Evolutionary conservation across 306 rosid genomes (phyloP), one percentile per base, ranked within the genome.

Genomic region (Vicia sativa): DNA sequence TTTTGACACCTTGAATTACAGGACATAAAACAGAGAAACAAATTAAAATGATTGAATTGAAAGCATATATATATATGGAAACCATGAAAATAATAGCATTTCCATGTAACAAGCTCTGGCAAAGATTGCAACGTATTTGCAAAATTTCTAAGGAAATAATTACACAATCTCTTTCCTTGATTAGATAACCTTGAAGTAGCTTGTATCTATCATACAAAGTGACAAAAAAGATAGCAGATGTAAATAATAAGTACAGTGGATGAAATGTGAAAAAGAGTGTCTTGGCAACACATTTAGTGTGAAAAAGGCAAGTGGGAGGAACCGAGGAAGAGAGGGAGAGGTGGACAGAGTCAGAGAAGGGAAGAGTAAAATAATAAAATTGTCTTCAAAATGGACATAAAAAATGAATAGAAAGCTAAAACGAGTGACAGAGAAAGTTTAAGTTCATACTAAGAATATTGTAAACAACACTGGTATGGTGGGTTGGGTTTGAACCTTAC

Each of bases 1-100:
- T 68, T 28, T 86, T 53, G 93, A 80, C 70, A 92, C 98, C 98
- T 92, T 67, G 50, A 50, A 78, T 38, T 60, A 25, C 16, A 79
- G 41, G 11, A 64, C 65, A 75, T 9, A 25, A 64, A 60, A 57
- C 26, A 46, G 28, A 54, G 21, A 70, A 79, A 68, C 35, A 16
- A 54, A 73, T 37, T n/a, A 37, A 38, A 59, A 60, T 37, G 29
- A 11, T 60, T 35, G 29, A 18, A 60, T 60, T 19, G 15, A 11
- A 19, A 60, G 37, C 26, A 18, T 2, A 34, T 14, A 11, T 59
- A 34, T 14, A 11, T 59, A 3, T 4, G 25, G 7, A 58, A 58
- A 58, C 44, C 44, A 2, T 58, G 64, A 58, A 58, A 74, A 18
- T 42, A 41, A 34, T 16, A 11, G 48, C 56, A 71, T 62, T 62